Conservation (phyloP, 148 eudicot species). For the Fallopia convolvulus region DNA sequence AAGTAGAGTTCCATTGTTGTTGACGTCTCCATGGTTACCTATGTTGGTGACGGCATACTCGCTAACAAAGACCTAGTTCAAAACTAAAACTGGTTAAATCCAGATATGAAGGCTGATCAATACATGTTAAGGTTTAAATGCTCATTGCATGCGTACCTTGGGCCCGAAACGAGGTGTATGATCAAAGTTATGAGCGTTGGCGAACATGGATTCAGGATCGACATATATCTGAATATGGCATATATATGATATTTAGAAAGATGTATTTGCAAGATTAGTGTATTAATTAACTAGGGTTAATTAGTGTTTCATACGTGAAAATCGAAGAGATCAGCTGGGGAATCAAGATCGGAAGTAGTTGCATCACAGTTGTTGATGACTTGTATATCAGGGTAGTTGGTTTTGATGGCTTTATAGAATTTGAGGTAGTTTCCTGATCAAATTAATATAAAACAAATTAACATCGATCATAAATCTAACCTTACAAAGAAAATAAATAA, state of each 20-base stretch:
- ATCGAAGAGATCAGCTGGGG: constrained; percentile 55
- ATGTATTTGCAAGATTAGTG: neutral
- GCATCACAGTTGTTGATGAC: constrained; percentile 7
- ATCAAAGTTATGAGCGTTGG: constrained; percentile 34
- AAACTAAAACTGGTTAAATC: too few species aligned
- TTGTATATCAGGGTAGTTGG: constrained; percentile 9
- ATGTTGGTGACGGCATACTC: constrained; percentile 63
- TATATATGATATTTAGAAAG: neutral
- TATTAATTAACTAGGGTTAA: neutral
- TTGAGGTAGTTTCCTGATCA: constrained; percentile 7
- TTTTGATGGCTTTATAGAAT: constrained; percentile 6
- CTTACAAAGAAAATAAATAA: constrained; percentile 1
- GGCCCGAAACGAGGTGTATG: constrained; percentile 35
- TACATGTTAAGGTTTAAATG: too few species aligned
- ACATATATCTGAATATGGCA: constrained; percentile 25
- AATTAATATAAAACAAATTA: neutral
- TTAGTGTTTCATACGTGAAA: constrained; percentile 32
- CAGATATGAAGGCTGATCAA: too few species aligned
- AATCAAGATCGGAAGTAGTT: constrained; percentile 18
- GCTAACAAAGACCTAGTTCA: constrained; percentile 65
- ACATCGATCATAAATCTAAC: neutral
- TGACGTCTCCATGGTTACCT: constrained; percentile 15
- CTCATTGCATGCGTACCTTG: constrained; percentile 21
- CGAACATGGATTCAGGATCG: constrained; percentile 27
- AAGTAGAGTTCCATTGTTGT: constrained; percentile 35